phyloP scores from a whole-genome alignment of 345 rosid species.

The Gossypium arboreum region DNA sequence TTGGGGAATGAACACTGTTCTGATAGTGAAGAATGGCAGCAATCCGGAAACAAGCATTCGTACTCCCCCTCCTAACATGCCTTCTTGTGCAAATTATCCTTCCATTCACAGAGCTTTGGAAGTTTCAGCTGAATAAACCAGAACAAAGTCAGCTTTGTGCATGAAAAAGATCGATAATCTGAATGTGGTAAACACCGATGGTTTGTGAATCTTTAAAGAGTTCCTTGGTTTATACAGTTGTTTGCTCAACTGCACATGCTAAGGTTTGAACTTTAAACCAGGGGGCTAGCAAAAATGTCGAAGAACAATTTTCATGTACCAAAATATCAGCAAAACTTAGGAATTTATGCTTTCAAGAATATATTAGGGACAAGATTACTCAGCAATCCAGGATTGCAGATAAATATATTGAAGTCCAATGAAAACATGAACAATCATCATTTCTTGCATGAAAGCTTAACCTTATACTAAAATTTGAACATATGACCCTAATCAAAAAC shows the following conservation, averaged over 20 bases:
- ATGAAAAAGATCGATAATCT: too few relatives aligned
- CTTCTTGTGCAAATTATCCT: background rate
- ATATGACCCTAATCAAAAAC: background rate
- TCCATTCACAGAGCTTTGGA: background rate
- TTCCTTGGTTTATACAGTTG: background rate
- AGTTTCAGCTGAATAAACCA: slow-evolving; percentile 25
- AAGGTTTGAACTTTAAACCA: background rate
- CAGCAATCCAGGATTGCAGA: too few relatives aligned
- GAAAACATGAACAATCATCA: background rate
- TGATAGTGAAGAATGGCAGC: slow-evolving; percentile 35
- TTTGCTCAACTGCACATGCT: background rate
- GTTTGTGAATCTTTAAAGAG: background rate
- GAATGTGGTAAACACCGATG: too few relatives aligned
- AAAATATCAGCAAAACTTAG: too few relatives aligned
- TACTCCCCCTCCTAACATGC: slow-evolving; percentile 12
- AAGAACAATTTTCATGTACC: too few relatives aligned
- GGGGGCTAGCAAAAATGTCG: too few relatives aligned
- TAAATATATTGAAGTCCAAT: background rate
- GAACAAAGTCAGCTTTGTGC: slow-evolving; percentile 68
- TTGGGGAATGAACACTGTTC: slow-evolving; percentile 42
- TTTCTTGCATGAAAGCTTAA: background rate
- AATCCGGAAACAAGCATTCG: background rate
- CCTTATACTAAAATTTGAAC: background rate
- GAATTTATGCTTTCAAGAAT: too few relatives aligned
- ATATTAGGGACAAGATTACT: too few relatives aligned